Conservation (phyloP, 2,329 filamentous ascomycete species). For the Blastomyces silverae region DNA sequence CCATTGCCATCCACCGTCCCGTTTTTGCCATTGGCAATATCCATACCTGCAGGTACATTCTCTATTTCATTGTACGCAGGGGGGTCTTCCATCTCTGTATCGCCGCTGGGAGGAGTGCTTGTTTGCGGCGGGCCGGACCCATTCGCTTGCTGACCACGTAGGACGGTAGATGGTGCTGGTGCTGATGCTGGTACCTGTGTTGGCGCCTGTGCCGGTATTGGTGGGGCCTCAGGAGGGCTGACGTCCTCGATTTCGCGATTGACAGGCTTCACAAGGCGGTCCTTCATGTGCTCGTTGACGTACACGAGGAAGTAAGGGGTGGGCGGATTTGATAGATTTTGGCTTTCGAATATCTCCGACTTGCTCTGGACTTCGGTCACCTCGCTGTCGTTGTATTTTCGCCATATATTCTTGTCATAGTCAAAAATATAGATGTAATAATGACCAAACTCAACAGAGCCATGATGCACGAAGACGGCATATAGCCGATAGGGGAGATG, state of each 20-base stretch:
- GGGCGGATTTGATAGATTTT: constrained; percentile 56
- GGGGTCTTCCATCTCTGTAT: constrained; percentile 10
- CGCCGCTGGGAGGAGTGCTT: background rate
- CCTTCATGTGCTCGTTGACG: constrained; percentile 60
- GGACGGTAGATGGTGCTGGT: background rate
- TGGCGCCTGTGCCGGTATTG: background rate
- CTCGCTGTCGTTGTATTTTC: constrained; percentile 84
- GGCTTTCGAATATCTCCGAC: constrained; percentile 60
- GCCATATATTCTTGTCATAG: constrained; percentile 73
- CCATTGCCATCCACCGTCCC: constrained; percentile 6
- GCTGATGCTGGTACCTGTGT: background rate
- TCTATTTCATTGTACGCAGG: constrained; percentile 14
- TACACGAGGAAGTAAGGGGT: constrained; percentile 82
- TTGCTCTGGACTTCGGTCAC: constrained; percentile 63
- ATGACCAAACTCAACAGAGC: constrained; percentile 64
- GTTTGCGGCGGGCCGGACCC: constrained; percentile 1
- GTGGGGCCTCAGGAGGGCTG: background rate
- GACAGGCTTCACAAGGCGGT: constrained; percentile 54
- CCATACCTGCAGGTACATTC: constrained; percentile 5
- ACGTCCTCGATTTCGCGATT: constrained; percentile 38
- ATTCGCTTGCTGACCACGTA: constrained; percentile 5
- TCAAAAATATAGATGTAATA: constrained; percentile 98
- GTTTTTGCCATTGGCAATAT: constrained; percentile 3
- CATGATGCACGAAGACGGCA: constrained; percentile 84
- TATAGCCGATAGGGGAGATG: constrained; percentile 73